A percentile compares a stretch with the other conserved stretches of the same genome.
Evolutionary conservation across 768 basidiomycete genomes (phyloP).

Genomic region (Panaeolus cyanescens): DNA sequence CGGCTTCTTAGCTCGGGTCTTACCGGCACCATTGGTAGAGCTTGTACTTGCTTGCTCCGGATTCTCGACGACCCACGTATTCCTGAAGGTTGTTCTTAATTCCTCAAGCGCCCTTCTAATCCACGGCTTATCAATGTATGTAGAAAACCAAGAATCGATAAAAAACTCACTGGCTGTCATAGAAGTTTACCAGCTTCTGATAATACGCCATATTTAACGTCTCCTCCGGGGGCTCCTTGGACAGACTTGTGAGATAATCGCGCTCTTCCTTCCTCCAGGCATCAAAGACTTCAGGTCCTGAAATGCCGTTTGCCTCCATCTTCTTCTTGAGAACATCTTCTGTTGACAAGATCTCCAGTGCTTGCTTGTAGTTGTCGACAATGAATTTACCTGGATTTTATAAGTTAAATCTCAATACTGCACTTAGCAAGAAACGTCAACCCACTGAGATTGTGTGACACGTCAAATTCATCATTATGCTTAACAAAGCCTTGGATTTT

Average conservation of each 20-base stretch:
- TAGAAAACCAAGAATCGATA: not conserved
- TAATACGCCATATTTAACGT: constrained; percentile 20
- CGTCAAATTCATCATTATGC: constrained; percentile 20
- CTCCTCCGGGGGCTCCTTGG: constrained; percentile 16
- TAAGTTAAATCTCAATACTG: constrained; percentile 5
- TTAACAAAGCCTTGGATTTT: constrained; percentile 14
- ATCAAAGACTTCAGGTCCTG: not conserved
- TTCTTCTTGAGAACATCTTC: not conserved
- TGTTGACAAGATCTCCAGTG: constrained; percentile 8
- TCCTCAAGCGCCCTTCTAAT: no score
- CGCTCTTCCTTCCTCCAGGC: constrained; percentile 19
- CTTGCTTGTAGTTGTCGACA: constrained; percentile 20
- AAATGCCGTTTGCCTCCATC: not conserved
- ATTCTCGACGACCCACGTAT: no score
- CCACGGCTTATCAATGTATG: no score
- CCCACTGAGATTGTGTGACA: constrained; percentile 21
- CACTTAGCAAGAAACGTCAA: not conserved
- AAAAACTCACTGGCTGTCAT: constrained; percentile 11
- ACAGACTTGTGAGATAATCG: constrained; percentile 11
- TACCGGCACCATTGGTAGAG: not conserved
- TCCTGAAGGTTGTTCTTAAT: no score
- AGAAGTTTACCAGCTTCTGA: constrained; percentile 8
- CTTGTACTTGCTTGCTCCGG: no score
- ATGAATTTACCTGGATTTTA: constrained; percentile 13
- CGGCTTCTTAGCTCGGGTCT: constrained; percentile 1